A percentile compares a stretch with the other conserved stretches of the same genome.
Conservation (phyloP, 1,284 basidiomycete species). For the Apiotrichum sp. region DNA sequence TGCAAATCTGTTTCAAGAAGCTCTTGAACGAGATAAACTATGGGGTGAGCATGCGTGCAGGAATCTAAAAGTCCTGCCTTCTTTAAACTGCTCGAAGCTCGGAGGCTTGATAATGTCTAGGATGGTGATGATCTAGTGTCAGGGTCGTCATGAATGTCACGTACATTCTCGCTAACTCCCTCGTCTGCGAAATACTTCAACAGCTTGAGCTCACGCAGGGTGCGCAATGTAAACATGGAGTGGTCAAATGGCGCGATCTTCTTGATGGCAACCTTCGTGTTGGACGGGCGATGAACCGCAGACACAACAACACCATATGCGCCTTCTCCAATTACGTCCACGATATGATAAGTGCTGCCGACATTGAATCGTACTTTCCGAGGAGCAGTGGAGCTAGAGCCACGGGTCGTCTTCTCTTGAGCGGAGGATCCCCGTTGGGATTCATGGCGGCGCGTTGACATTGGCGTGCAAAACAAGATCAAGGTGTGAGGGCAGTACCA, state of each 20-base stretch:
- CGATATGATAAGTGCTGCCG: slow-evolving; percentile 70
- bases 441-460: slow-evolving; percentile 2
- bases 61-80: slow-evolving; percentile 50
- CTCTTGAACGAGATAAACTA: slow-evolving; percentile 63
- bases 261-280: slow-evolving; percentile 79
- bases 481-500: no score
- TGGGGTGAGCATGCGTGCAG: no score
- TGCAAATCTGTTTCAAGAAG: slow-evolving; percentile 72
- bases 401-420: slow-evolving; percentile 36
- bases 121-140: slow-evolving; percentile 80
- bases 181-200: slow-evolving; percentile 86
- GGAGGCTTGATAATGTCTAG: slow-evolving; percentile 88
- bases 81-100: slow-evolving; percentile 84
- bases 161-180: slow-evolving; percentile 84
- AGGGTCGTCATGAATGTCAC: slow-evolving; percentile 32
- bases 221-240: slow-evolving; percentile 82
- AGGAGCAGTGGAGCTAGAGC: slow-evolving; percentile 54
- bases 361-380: slow-evolving; percentile 85
- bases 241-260: slow-evolving; percentile 90
- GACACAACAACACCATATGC: slow-evolving; percentile 71
- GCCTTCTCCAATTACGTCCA: slow-evolving; percentile 89
- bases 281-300: slow-evolving; percentile 71
- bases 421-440: slow-evolving; percentile 1
- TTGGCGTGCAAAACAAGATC: not conserved
- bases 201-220: slow-evolving; percentile 78